Evolutionary conservation across 2,329 filamentous ascomycete genomes (phyloP).

Genomic region (Colletotrichum lupini): DNA sequence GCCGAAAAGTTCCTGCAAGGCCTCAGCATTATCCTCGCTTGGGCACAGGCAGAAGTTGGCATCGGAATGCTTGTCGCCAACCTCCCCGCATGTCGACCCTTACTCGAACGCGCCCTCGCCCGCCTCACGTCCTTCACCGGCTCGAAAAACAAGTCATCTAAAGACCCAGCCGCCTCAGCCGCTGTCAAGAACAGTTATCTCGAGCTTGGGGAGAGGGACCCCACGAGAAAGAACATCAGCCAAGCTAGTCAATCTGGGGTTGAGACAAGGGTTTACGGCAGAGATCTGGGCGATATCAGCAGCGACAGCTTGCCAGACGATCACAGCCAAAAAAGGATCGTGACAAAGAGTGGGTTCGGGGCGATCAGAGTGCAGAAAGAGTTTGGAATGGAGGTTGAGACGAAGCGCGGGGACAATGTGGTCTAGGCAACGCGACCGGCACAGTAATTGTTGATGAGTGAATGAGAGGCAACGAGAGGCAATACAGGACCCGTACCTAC

Average conservation of each 20-base stretch:
- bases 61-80: slow-evolving; percentile 32
- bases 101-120: slow-evolving; percentile 25
- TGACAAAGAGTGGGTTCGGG: slow-evolving; percentile 13
- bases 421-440: background rate
- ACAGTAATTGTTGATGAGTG: background rate
- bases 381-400: slow-evolving; percentile 28
- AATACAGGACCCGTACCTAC: background rate
- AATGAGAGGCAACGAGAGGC: background rate
- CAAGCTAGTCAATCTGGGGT: slow-evolving; percentile 14
- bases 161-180: slow-evolving; percentile 11
- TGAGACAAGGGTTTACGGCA: slow-evolving; percentile 29
- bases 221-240: background rate
- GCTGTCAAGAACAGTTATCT: slow-evolving; percentile 28
- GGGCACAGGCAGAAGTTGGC: slow-evolving; percentile 33
- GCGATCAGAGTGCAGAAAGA: slow-evolving; percentile 25
- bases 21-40: slow-evolving; percentile 23
- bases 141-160: slow-evolving; percentile 29
- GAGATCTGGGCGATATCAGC: slow-evolving; percentile 20
- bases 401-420: slow-evolving; percentile 1
- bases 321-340: slow-evolving; percentile 26
- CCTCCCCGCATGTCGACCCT: slow-evolving; percentile 27
- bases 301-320: slow-evolving; percentile 28
- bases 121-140: slow-evolving; percentile 26
- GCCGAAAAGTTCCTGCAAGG: slow-evolving; percentile 24
- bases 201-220: slow-evolving; percentile 28